Evolutionary conservation across 352 stramenopile species (phyloP), one percentile per base, ranked within the genome.

Genomic region (Globisporangium okanoganense): DNA sequence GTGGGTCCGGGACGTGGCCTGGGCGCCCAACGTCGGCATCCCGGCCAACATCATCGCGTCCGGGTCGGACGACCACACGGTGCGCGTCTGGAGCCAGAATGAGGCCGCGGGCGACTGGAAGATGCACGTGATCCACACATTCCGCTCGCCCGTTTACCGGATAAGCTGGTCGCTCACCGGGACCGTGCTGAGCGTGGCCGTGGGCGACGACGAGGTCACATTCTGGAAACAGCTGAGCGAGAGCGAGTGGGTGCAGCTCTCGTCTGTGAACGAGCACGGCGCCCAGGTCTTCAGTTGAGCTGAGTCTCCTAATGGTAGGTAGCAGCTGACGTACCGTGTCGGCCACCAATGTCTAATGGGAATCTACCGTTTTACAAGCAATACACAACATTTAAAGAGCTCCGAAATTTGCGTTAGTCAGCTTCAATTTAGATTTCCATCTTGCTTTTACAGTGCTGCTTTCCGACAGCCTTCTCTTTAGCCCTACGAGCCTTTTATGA

Each of bases 1-100:
- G 68, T 95, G 86, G 86, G 77, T 95, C 53, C 86, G 86, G 24
- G 84, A 95, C 61, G 84, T 95, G 12, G 75, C 76, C 16, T 95
- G 86, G 86, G 80, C 83, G 1, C 86, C 86, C 8, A 95, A 92
- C 63, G 80, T 92, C 5, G 86, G 86, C 41, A 90, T 92, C 44
- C 86, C 86, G 3, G 79, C 80, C 18, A 95, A 95, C 58, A 69
- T 88, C 5, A 82, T 95, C 44, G 86, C 86, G 16, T 92, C 82
- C 0, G 79, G 72, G 20, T 91, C 80, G n/a, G 86, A 95, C 61
- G 86, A 95, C 61, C 80, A 90, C 72, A 92, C 80, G 1, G 84
- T 95, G 29, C 76, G 82, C 57, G 67, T 90, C 22, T 95, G 86
- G 86, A 88, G 73, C 58, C 86, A 95, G 67, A 71, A 83, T 56